Evolutionary conservation across 2,329 filamentous ascomycete species (phyloP).

Genomic region (Fusarium miscanthi): DNA sequence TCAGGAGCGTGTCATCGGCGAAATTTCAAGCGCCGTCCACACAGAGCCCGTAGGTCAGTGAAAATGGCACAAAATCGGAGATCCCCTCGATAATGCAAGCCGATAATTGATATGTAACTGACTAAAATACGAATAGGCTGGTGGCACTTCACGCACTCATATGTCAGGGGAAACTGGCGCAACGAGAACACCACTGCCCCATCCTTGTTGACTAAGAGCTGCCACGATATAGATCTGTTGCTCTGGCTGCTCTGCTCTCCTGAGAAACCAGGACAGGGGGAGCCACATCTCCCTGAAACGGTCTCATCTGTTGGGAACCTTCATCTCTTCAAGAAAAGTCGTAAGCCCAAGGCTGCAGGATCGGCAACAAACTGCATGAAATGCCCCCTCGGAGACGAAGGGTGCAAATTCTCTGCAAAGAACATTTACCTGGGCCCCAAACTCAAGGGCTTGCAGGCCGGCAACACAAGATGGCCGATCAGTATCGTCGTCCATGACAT

Average conservation of each 20-base stretch:
- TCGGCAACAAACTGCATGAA: conserved; percentile 86
- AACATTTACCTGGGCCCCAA: conserved; percentile 81
- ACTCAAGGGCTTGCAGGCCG: conserved; percentile 67
- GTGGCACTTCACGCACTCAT: conserved; percentile 95
- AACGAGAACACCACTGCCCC: conserved; percentile 80
- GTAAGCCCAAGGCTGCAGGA: conserved; percentile 82
- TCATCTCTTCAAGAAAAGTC: conserved; percentile 78
- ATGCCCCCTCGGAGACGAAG: conserved; percentile 72
- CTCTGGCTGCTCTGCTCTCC: conserved; percentile 91
- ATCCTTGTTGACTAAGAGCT: conserved; percentile 92
- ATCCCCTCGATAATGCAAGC: neutral
- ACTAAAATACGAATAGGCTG: conserved; percentile 68
- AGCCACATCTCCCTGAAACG: conserved; percentile 77
- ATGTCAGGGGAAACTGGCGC: conserved; percentile 94
- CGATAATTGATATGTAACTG: neutral
- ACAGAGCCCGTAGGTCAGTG: conserved; percentile 79
- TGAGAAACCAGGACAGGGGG: conserved; percentile 53
- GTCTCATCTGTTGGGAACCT: conserved; percentile 82
- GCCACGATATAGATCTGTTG: conserved; percentile 93
- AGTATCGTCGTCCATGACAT: conserved; percentile 93
- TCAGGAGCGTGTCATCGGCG: conserved; percentile 80
- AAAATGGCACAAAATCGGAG: neutral
- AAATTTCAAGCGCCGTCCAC: conserved; percentile 87
- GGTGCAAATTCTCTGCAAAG: conserved; percentile 87
- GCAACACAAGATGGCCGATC: conserved; percentile 83